Evolutionary conservation across 768 basidiomycete genomes (phyloP), one percentile per base, ranked within the genome.

Genomic region (Tephrocybe rancida): DNA sequence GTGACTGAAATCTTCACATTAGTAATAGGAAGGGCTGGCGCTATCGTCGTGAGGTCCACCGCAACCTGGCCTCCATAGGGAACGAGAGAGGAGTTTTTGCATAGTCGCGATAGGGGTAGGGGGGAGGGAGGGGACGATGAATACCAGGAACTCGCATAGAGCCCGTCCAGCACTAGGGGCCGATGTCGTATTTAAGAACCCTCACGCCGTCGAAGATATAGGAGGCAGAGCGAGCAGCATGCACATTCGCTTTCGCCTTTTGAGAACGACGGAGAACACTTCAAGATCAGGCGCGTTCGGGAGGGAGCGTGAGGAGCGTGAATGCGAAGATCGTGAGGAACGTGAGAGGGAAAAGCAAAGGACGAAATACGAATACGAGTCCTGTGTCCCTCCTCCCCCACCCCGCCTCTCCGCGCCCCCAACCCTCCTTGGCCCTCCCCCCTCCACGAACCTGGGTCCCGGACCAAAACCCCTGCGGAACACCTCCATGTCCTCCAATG

Each of bases 401-500:
- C 44, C 57, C 0, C 50, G 52, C 13, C 45, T 58, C 8, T 47
- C 48, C 16, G 53, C 48, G 0, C 57, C 57, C 0, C 32, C 54
- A 0, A 47, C 38, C 1, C 18, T 58, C 2, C 43, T 52, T 9
- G 51, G 51, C 1, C 53, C 57, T 0, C 44, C 57, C 43, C 37
- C 5, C 8, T 5, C 37, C 37, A 10, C 8, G 7, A 38, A 18
- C n/a, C 5, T 5, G 37, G 5, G n/a, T 38, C 5, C 37, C 7
- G 11, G n/a, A 10, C n/a, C n/a, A n/a, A 38, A 38, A 5, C 9
- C 9, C 7, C 5, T 5, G 37, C n/a, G 8, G 9, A 38, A 11
- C 6, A 11, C n/a, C 7, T 6, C 7, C 5, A 10, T 18, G 37
- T 10, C 25, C 5, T 37, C 44, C 7, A 38, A 27, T 22, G 13